phyloP scores from a whole-genome alignment of 345 rosid species.

The Balakata baccata region DNA sequence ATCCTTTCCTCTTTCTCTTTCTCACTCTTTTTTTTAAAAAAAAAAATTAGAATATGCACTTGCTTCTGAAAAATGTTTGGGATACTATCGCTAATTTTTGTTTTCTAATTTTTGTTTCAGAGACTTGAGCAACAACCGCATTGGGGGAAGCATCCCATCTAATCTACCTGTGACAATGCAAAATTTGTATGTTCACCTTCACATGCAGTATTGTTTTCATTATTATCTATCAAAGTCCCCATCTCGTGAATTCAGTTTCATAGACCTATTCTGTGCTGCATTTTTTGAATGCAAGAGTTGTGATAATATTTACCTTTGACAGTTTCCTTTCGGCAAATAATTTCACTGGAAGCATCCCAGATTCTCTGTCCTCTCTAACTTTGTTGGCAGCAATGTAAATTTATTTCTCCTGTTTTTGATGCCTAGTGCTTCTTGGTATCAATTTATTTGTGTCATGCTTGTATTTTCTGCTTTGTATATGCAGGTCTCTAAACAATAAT shows the following conservation, averaged over 20 bases:
- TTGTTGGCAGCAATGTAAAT: slow-evolving; percentile 66
- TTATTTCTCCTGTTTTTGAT: slow-evolving; percentile 13
- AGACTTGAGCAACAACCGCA: slow-evolving; percentile 85
- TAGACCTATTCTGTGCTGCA: neutral
- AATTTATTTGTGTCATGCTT: neutral
- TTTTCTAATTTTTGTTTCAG: slow-evolving; percentile 39
- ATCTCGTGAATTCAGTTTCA: neutral
- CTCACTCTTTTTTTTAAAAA: neutral
- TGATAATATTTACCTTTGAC: slow-evolving; percentile 48
- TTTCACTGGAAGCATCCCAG: slow-evolving; percentile 91
- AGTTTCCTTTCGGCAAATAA: slow-evolving; percentile 91
- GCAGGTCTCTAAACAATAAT: slow-evolving; percentile 84
- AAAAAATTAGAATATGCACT: neutral
- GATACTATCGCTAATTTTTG: slow-evolving; percentile 5
- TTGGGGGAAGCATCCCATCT: slow-evolving; percentile 87
- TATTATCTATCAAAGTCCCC: neutral
- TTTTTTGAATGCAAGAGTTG: slow-evolving; percentile 13
- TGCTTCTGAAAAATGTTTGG: neutral
- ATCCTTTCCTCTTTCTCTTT: neutral
- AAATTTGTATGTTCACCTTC: slow-evolving; percentile 44
- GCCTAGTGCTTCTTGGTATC: slow-evolving; percentile 9
- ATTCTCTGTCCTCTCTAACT: slow-evolving; percentile 60
- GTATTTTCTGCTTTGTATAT: slow-evolving; percentile 12
- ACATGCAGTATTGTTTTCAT: neutral
- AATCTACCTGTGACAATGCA: slow-evolving; percentile 69